Base-by-base conservation (phyloP, 345 rosid species). In the Citrus maxima region DNA sequence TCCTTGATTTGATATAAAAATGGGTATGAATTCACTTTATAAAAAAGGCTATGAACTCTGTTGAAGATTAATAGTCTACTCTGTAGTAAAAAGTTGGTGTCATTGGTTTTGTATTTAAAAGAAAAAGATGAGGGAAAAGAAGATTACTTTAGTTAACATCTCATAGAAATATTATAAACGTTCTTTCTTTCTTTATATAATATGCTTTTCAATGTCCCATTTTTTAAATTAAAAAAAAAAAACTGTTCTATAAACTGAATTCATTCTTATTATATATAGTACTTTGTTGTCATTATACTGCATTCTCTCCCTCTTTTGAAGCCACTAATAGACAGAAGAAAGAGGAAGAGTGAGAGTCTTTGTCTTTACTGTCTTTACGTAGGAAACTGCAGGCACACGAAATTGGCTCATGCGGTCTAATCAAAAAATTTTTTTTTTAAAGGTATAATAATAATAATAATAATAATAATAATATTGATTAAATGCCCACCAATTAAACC, bases 311-410 rank as follows among this genome's bases (percentile, higher is more conserved):
- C 60, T 37, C 67, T 68, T 74, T 62, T 27, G 46, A 66, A 28
- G 34, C 72, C 84, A 38, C 76, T 78, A 54, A 14, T 28, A 62
- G 61, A 27, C 6, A 35, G 61, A 32, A 25, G 64, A 18, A 12
- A 71, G 67, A 71, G 42, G 25, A 6, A 35, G 38, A n/a, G 51
- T 66, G 65, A 14, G 51, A 66, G 72, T 3, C n/a, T 82, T 19
- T 27, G 82, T 78, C 79, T 62, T 73, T 37, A 49, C 42, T 38
- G 81, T 78, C 79, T 63, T 73, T 37, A 60, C 46, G 37, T 27
- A 32, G 58, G 73, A 64, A 76, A 49, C 13, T 21, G n/a, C 67
- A 58, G 10, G 21, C 24, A 46, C 12, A 8, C 54, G 54, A 74
- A 40, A 19, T 73, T 59, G 66, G 64, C 76, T 34, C 25, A 40